Evolutionary conservation across 2,329 filamentous ascomycete genomes (phyloP).

Genomic region (Alternaria viburni): DNA sequence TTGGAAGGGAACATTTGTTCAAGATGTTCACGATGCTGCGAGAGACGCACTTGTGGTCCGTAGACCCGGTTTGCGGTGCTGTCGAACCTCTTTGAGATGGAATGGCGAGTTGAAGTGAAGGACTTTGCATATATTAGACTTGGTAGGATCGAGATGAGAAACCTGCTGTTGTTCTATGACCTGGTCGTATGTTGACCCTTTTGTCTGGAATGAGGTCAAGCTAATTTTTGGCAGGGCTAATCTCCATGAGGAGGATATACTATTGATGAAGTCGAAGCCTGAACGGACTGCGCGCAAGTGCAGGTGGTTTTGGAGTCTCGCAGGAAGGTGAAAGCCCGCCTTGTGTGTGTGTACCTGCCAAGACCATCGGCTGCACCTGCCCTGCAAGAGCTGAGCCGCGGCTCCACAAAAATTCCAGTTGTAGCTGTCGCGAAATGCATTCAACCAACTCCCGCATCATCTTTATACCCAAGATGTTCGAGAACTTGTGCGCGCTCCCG

Average conservation of each 20-base stretch:
- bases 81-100: neutral
- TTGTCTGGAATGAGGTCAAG: no score
- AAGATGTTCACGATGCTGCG: neutral
- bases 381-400: neutral
- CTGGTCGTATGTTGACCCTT: no score
- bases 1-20: neutral
- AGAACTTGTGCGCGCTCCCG: slow-evolving; percentile 89
- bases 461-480: slow-evolving; percentile 68
- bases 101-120: no score
- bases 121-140: no score
- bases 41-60: neutral
- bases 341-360: slow-evolving; percentile 15
- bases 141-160: no score
- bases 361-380: slow-evolving; percentile 24
- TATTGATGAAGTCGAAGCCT: no score
- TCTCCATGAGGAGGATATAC: no score
- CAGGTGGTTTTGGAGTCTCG: neutral
- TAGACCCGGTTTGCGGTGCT: neutral
- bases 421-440: slow-evolving; percentile 15
- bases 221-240: no score
- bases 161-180: neutral
- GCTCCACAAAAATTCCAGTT: slow-evolving; percentile 35
- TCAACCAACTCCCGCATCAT: slow-evolving; percentile 4
- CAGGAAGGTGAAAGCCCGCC: neutral
- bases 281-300: neutral